Conservation (phyloP, 305 asterid species). For the Fraxinus angustifolia region DNA sequence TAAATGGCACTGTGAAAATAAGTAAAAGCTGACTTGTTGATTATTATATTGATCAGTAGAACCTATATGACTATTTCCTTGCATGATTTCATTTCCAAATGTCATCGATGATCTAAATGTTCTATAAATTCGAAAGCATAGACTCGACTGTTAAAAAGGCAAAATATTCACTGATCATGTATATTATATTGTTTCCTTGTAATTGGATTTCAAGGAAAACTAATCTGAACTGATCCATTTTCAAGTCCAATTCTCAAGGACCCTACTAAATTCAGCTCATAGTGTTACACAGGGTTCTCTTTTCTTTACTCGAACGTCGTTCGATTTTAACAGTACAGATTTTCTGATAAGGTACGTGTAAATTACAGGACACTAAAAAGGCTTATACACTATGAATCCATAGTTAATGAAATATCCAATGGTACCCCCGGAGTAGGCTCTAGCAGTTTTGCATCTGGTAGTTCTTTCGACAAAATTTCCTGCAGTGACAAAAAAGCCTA, state of each 20-base stretch:
- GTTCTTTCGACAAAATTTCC: conserved; percentile 57
- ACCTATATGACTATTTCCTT: background rate
- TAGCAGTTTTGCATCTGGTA: conserved; percentile 56
- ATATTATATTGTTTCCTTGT: background rate
- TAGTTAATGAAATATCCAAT: conserved; percentile 40
- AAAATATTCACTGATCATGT: background rate
- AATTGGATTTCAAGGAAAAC: too few relatives aligned
- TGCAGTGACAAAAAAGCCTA: conserved; percentile 28
- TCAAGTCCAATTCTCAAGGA: background rate
- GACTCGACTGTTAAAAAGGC: background rate
- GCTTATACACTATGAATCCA: background rate
- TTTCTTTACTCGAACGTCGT: background rate
- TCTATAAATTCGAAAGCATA: background rate
- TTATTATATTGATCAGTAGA: too few relatives aligned
- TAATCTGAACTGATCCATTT: too few relatives aligned
- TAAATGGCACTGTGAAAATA: too few relatives aligned
- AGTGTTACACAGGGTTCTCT: background rate
- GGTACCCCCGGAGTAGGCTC: conserved; percentile 77
- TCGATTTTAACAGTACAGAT: background rate
- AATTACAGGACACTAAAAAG: background rate
- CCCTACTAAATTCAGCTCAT: background rate
- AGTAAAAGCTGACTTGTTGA: too few relatives aligned
- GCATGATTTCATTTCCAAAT: background rate
- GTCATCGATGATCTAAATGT: too few relatives aligned
- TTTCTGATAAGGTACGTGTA: background rate